Base-by-base conservation (phyloP, 2,329 filamentous ascomycete species). In the Biscogniauxia sp. region DNA sequence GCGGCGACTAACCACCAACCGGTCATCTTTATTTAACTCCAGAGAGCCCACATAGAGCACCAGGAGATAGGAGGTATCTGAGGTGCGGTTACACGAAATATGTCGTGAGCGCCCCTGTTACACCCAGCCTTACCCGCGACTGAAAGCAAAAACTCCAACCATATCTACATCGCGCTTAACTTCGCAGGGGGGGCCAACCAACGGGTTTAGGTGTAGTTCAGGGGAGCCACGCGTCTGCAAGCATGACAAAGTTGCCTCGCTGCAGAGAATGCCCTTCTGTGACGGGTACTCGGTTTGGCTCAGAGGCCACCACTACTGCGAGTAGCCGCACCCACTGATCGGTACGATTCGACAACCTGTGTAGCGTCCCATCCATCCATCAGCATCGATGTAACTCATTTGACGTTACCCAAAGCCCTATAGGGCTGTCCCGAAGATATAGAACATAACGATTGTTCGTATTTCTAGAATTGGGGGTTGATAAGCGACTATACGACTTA, bases 341-440 rank as follows among this genome's bases (percentile, higher is more conserved):
- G 20, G 68, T 70, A 51, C 66, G 70, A 37, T 73, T 74, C 19
- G 69, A 70, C 19, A 70, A 60, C 37, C 70, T 73, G 55, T n/a
- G 17, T n/a, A 45, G 6, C 37, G 17, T n/a, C 4, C 37, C 32
- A 51, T 17, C 37, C 32, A 51, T 45, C 26, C 11, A 23, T 23
- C 28, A 55, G 49, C 20, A 50, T 32, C 28, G 28, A 32, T 32
- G 37, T 53, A 25, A 51, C 50, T 23, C 9, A n/a, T 50, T 13
- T 32, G 3, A 32, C 11, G 28, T 32, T 32, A 32, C 28, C 28
- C 9, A 32, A 32, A 32, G 28, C 28, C 28, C 28, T 32, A 32
- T 32, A 32, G 28, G 28, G 28, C 28, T 32, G 28, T 8, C 7
- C 28, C 28, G 11, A 7, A 32, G 7, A 8, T 3, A 32, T n/a